Evolutionary conservation across 352 stramenopile genomes (phyloP), one percentile per base, ranked within the genome.

Genomic region (Phytopythium ostracodes): DNA sequence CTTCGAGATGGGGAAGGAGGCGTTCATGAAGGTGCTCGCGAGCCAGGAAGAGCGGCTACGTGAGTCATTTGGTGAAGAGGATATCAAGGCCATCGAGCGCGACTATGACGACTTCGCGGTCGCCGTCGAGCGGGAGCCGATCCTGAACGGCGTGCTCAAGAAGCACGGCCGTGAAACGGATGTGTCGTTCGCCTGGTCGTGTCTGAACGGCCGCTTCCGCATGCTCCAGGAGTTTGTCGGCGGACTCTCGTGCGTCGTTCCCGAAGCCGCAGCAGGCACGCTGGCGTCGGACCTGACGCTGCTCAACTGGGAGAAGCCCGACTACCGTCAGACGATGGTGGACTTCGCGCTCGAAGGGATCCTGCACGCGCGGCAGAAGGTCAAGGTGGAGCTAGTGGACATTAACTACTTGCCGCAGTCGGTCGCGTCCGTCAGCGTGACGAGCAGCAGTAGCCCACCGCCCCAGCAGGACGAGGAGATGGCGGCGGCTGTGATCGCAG

Each of bases 291-390:
- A 87, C 55, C 55, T 89, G 15, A 60, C 57, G 22, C 63, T 62
- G 50, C 60, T 87, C 31, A 88, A 87, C 59, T 89, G 78, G 77
- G 80, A 86, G 58, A 89, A 87, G 59, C 75, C 75, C 18, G 77
- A 86, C 64, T 85, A 85, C 44, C 76, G 74, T 5, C 66, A 84
- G 64, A 81, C 77, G 18, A 77, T 79, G 68, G 59, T 89, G 17
- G 77, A 89, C 64, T 84, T 87, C 51, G 68, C 77, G 22, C 72
- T 89, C 24, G 79, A 89, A 60, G 79, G 79, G 3, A 87, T 89
- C 43, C 63, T 89, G 43, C 79, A 89, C 63, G 77, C 79, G n/a
- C 72, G 79, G 35, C 79, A 87, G 66, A 88, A 88, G 65, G 63
- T 75, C 64, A 79, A 79, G 40, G 72, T 88, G 12, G 79, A 88